phyloP scores from a whole-genome alignment of 2,329 filamentous ascomycete genomes.

The Claviceps sp. region DNA sequence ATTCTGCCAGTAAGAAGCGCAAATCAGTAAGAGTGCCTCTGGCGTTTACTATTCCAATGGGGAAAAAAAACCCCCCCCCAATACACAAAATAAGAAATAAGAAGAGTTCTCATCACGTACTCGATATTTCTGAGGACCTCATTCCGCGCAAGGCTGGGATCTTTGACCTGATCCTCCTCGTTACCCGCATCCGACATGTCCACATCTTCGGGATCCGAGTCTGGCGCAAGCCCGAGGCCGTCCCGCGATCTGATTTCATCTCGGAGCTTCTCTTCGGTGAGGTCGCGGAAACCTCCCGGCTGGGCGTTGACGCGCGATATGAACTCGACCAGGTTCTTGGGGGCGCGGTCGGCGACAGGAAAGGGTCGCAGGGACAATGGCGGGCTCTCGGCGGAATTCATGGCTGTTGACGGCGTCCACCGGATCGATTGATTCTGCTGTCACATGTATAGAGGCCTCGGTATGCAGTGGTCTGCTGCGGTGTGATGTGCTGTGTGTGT shows the following conservation, averaged over 20 bases:
- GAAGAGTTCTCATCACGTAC: conserved; percentile 23
- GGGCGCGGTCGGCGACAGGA: conserved; percentile 41
- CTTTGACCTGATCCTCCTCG: conserved; percentile 28
- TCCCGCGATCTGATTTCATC: conserved; percentile 45
- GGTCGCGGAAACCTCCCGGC: conserved; percentile 60
- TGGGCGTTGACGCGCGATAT: conserved; percentile 73
- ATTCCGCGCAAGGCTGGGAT: conserved; percentile 37
- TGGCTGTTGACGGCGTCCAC: conserved; percentile 7
- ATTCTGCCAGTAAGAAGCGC: conserved; percentile 13
- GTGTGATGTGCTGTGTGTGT: too few relatives aligned
- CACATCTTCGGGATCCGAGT: conserved; percentile 30
- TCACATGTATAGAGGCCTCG: background rate
- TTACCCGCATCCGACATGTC: conserved; percentile 34
- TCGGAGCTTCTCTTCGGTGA: conserved; percentile 60
- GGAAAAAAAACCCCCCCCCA: background rate
- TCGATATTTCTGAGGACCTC: conserved; percentile 46
- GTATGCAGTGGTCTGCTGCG: too few relatives aligned
- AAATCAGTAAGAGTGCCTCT: background rate
- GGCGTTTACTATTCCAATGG: background rate
- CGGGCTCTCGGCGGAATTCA: conserved; percentile 19
- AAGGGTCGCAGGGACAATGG: conserved; percentile 25
- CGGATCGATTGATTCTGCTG: background rate
- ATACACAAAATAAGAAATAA: background rate
- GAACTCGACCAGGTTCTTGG: conserved; percentile 54
- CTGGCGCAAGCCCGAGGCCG: conserved; percentile 25